phyloP scores from a whole-genome alignment of 352 stramenopile genomes.

The Globisporangium cylindrosporum region DNA sequence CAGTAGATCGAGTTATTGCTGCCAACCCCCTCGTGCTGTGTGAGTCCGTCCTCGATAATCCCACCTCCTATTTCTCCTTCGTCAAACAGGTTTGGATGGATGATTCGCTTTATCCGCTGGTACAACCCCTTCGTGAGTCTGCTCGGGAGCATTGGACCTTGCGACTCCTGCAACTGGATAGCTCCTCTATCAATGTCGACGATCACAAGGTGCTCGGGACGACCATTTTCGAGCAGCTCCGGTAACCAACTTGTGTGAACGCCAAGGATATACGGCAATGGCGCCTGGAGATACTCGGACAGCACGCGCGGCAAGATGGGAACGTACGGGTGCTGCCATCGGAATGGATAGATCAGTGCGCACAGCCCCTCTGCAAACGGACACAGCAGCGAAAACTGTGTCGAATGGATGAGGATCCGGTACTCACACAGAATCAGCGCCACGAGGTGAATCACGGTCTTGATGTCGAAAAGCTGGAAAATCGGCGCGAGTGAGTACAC shows the following conservation, averaged over 20 bases:
- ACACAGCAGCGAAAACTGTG: constrained; percentile 69
- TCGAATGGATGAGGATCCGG: constrained; percentile 74
- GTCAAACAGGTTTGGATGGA: constrained; percentile 38
- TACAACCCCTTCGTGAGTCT: constrained; percentile 47
- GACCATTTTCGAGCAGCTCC: constrained; percentile 57
- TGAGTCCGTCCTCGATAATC: constrained; percentile 6
- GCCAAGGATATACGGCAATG: constrained; percentile 79
- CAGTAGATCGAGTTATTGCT: constrained; percentile 17
- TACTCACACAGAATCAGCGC: constrained; percentile 76
- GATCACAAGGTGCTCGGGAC: constrained; percentile 79
- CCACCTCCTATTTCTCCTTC: neutral
- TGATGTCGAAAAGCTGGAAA: constrained; percentile 75
- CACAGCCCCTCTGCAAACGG: constrained; percentile 73
- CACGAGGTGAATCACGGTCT: constrained; percentile 66
- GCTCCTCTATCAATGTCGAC: constrained; percentile 74
- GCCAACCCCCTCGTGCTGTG: neutral
- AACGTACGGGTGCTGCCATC: constrained; percentile 85
- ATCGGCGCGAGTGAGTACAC: constrained; percentile 68
- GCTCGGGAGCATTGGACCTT: constrained; percentile 53
- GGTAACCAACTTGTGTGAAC: constrained; percentile 74
- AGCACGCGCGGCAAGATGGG: constrained; percentile 77
- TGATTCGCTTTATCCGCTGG: constrained; percentile 45
- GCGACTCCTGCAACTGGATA: constrained; percentile 53
- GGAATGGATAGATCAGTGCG: constrained; percentile 81
- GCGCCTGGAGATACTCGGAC: constrained; percentile 82